A percentile compares a stretch with the other conserved stretches of the same genome.
These are phyloP conservation scores for Fraxinus velutina DNA, from an alignment of 305 asterid genomes.

Conservation along the genomic window DNA sequence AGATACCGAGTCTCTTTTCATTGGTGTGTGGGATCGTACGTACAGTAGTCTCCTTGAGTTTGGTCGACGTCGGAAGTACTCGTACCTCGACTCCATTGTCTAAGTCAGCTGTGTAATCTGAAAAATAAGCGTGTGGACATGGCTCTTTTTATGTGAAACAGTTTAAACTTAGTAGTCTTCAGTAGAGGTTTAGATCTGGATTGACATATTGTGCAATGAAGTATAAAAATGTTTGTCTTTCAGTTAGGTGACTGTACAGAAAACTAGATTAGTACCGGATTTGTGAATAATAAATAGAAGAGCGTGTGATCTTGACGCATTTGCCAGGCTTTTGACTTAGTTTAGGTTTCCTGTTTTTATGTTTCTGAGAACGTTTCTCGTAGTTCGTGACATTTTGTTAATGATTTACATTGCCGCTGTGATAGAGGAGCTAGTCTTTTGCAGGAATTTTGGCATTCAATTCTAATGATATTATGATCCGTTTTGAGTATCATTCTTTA, in stretches of 20 bases:
- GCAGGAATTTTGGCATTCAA: neutral
- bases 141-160: constrained; percentile 8
- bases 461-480: neutral
- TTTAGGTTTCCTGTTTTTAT: neutral
- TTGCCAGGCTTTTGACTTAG: neutral
- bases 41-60: constrained; percentile 69
- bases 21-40: constrained; percentile 73
- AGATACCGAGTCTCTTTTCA: constrained; percentile 62
- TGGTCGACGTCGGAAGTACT: constrained; percentile 50
- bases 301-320: neutral
- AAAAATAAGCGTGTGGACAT: neutral
- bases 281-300: neutral
- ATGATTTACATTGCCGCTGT: neutral
- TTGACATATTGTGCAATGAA: constrained; percentile 19
- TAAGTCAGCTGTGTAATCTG: constrained; percentile 23
- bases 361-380: neutral
- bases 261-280: neutral
- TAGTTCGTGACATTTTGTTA: neutral
- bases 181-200: constrained; percentile 24
- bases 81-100: constrained; percentile 51
- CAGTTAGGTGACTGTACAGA: constrained; percentile 13
- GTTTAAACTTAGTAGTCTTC: constrained; percentile 11
- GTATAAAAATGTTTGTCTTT: neutral
- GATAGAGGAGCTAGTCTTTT: neutral
- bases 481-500: neutral